Evolutionary conservation across 129 eudicot genomes (phyloP).

Genomic region (Artemisia tridentata): DNA sequence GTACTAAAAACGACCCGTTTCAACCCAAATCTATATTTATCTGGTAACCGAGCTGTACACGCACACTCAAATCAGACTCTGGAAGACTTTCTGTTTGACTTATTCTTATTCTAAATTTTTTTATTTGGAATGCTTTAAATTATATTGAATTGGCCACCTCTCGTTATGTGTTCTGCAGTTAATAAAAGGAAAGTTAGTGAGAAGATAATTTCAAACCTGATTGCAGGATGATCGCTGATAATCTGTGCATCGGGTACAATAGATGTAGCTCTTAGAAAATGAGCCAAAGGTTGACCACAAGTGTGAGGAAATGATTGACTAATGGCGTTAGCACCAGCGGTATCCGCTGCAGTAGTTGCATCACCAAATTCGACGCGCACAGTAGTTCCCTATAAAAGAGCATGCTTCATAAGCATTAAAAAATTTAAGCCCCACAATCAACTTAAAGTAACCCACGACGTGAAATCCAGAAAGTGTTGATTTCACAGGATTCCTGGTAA

Average conservation of each 20-base stretch:
- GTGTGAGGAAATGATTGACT: slow-evolving; percentile 87
- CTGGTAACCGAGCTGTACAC: too few species aligned
- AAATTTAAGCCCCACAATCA: background rate
- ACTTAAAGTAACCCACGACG: background rate
- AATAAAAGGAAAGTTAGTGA: slow-evolving; percentile 2
- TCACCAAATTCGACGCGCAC: slow-evolving; percentile 94
- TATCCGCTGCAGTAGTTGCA: slow-evolving; percentile 72
- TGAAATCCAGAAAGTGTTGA: too few species aligned
- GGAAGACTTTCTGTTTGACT: too few species aligned
- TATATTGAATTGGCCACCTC: background rate
- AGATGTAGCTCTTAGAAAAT: slow-evolving; percentile 86
- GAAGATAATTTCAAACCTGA: slow-evolving; percentile 46
- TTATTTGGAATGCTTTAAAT: too few species aligned
- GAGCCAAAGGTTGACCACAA: slow-evolving; percentile 91
- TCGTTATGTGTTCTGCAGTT: background rate
- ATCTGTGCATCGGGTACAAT: slow-evolving; percentile 86
- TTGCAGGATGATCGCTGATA: slow-evolving; percentile 75
- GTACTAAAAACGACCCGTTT: too few species aligned
- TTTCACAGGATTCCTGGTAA: too few species aligned
- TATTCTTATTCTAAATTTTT: too few species aligned
- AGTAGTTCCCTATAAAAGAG: slow-evolving; percentile 67
- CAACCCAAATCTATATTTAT: too few species aligned
- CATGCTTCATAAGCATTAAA: background rate
- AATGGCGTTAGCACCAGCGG: slow-evolving; percentile 67
- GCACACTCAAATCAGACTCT: too few species aligned